Evolutionary conservation across 2,329 filamentous ascomycete species (phyloP).

Genomic region (Exophiala sp.): DNA sequence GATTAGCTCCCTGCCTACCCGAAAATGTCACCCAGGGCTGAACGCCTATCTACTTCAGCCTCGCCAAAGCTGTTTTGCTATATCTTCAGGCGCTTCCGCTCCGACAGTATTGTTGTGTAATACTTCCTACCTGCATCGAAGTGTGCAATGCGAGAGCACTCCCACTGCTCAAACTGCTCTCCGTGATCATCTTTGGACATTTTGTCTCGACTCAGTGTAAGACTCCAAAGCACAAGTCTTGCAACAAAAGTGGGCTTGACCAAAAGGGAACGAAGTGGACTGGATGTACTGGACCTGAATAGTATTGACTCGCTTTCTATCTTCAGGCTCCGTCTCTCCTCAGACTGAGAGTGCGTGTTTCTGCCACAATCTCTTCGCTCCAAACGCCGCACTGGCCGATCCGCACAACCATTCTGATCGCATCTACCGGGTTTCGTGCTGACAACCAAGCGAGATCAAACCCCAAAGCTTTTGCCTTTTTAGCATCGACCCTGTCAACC

Average conservation of each 20-base stretch:
- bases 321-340: no score
- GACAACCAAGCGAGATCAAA: neutral
- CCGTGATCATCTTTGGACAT: neutral
- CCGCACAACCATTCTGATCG: neutral
- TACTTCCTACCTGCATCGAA: no score
- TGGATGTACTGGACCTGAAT: neutral
- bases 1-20: no score
- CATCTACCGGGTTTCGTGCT: neutral
- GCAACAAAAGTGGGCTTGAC: neutral
- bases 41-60: no score
- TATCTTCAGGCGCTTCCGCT: no score
- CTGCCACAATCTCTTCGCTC: neutral
- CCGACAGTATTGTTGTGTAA: no score
- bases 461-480: neutral
- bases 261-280: neutral
- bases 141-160: no score
- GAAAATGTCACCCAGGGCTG: no score
- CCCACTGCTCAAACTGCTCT: no score
- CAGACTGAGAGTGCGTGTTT: no score
- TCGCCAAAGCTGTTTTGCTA: no score
- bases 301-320: neutral
- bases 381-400: conserved; percentile 9
- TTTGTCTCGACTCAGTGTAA: neutral
- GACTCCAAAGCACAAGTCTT: neutral
- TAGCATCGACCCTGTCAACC: conserved; percentile 3